Evolutionary conservation across 2,329 filamentous ascomycete species (phyloP), one percentile per base, ranked within the genome.

Genomic region (Orbilia javanica): DNA sequence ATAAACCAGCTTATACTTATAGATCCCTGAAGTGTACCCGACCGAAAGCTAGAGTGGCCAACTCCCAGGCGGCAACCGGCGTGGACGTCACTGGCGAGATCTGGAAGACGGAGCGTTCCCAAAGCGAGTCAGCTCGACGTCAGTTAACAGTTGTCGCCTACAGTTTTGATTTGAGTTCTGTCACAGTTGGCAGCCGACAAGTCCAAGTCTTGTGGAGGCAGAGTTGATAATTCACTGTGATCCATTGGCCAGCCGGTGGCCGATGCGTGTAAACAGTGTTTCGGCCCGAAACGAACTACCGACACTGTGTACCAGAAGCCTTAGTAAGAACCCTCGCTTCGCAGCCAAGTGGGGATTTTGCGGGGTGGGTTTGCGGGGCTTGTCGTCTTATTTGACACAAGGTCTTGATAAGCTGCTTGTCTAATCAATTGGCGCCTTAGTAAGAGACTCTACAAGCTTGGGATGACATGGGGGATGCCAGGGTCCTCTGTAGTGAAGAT

Each of bases 221-320:
- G 13, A 15, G 18, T 60, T 60, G 31, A 39, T 42, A 60, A 60
- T 60, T 42, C 18, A 60, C 20, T 34, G 20, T 11, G 20, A 11
- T 20, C 65, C 3, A 57, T 60, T 68, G 62, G 39, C 29, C 34
- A 66, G 69, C 60, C 69, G 52, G 70, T 44, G 65, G 39, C n/a
- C 42, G n/a, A 36, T 65, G 65, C 22, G 22, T 20, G 8, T 10
- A 4, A 20, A 7, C 11, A 25, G 34, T 34, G 57, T 71, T 69
- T 69, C 73, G 73, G 73, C 52, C 73, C 66, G 73, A 77, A 77
- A 77, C 29, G 39, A 77, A 77, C 66, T 77, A 69, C 73, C 66
- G 68, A 64, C 22, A 48, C n/a, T 4, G n/a, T n/a, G 18, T 8
- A 29, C 10, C 20, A 34, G 46, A 11, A 48, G n/a, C n/a, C 34